Evolutionary conservation across 2,329 filamentous ascomycete species (phyloP), one percentile per base, ranked within the genome.

Genomic region (Zelopaecilomyces penicillatus): DNA sequence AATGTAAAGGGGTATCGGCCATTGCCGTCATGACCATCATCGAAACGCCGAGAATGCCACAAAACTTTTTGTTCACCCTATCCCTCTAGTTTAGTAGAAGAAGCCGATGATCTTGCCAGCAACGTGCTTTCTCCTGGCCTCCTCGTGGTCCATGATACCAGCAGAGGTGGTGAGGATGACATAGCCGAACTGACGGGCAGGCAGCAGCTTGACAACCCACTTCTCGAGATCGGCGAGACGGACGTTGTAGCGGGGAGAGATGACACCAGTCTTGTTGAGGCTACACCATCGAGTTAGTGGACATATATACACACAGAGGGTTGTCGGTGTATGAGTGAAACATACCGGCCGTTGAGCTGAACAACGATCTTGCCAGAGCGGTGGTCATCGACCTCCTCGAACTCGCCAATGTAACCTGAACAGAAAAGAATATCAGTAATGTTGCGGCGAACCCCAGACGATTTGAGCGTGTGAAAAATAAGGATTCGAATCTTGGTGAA

Each of bases 121-220:
- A 67, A 97, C 93, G 79, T 98, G 93, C 84, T 97, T 97, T 73
- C 93, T 82, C 69, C 93, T 81, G 60, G 93, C 93, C 83, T 98
- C 93, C 81, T 98, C 93, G 79, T 98, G 93, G 79, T 98, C 93
- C 91, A 98, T 97, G 74, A 98, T 98, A 72, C 93, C 93, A 55
- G 93, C 89, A 50, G 90, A 96, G 74, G 93, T 98, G 72, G 93
- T 98, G 65, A 98, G 85, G 74, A 98, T 89, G 67, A 98, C 88
- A 78, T 89, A 96, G 67, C 93, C 93, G 81, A 98, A 98, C 77
- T 98, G 93, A 96, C 93, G 93, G 58, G 93, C 90, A 59, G 93
- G 93, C 56, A 98, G 83, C 67, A 98, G 86, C 83, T 95, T 95
- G 76, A 95, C 88, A 64, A 97, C 89, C 93, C 93, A 98, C 82